Conservation (phyloP, 2,329 filamentous ascomycete genomes). For the Pseudonectria foliicola region DNA sequence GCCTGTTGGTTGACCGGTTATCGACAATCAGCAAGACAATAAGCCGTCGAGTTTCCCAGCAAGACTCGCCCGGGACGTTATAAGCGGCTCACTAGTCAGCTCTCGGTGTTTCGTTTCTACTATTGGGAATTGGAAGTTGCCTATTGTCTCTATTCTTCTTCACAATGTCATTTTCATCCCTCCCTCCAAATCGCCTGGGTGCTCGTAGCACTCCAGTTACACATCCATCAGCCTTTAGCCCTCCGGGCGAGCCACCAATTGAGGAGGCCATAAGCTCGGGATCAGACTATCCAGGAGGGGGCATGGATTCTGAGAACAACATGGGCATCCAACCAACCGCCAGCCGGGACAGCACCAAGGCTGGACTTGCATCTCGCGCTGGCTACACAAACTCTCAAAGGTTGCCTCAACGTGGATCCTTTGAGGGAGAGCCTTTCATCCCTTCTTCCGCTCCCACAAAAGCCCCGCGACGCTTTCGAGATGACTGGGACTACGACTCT, state of each 20-base stretch:
- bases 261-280: slow-evolving; percentile 2
- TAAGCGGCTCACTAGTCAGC: too few relatives aligned
- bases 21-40: too few relatives aligned
- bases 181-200: slow-evolving; percentile 11
- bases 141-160: slow-evolving; percentile 1
- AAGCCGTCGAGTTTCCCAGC: too few relatives aligned
- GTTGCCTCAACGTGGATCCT: too few relatives aligned
- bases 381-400: not conserved
- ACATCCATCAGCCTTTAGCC: slow-evolving; percentile 11
- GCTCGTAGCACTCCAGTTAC: slow-evolving; percentile 18
- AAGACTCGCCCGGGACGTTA: too few relatives aligned
- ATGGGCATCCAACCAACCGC: slow-evolving; percentile 13
- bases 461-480: too few relatives aligned
- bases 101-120: too few relatives aligned
- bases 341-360: slow-evolving; percentile 13
- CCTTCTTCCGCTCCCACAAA: too few relatives aligned
- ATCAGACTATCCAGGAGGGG: not conserved
- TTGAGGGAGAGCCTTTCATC: too few relatives aligned
- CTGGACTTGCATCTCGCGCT: slow-evolving; percentile 13
- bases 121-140: too few relatives aligned
- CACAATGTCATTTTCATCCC: slow-evolving; percentile 15
- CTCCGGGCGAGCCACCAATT: slow-evolving; percentile 8
- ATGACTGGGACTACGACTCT: too few relatives aligned
- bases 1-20: too few relatives aligned
- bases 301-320: slow-evolving; percentile 14